A percentile compares a stretch with the other conserved stretches of the same genome.
Evolutionary conservation across 1,139 yeast genomes (phyloP).

Genomic region (Casaregolazyma lundiana): DNA sequence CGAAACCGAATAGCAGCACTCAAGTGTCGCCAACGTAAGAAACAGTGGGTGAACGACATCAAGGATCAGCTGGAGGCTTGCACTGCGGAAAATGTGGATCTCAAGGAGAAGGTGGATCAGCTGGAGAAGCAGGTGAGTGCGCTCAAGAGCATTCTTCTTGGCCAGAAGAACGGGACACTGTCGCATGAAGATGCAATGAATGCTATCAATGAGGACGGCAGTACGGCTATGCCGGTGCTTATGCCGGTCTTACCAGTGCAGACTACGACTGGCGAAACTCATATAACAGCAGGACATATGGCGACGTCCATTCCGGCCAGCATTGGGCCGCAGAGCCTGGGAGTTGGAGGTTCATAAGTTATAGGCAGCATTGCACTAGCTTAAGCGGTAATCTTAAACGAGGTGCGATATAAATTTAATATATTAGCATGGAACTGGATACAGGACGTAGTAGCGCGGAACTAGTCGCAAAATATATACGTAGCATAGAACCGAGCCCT

Average conservation of each 20-base stretch:
- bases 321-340: not conserved
- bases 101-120: slow-evolving; percentile 54
- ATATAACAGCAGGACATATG: not conserved
- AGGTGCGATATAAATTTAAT: too few species aligned
- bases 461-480: too few species aligned
- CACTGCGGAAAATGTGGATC: slow-evolving; percentile 64
- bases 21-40: slow-evolving; percentile 91
- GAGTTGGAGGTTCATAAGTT: not conserved
- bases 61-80: slow-evolving; percentile 71
- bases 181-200: slow-evolving; percentile 9
- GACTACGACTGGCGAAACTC: not conserved
- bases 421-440: not conserved
- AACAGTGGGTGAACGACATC: slow-evolving; percentile 78
- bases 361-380: not conserved
- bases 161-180: slow-evolving; percentile 10
- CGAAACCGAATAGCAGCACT: slow-evolving; percentile 93
- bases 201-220: slow-evolving; percentile 7
- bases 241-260: slow-evolving; percentile 9
- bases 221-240: slow-evolving; percentile 6
- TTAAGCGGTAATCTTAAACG: too few species aligned
- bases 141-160: slow-evolving; percentile 28
- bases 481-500: too few species aligned
- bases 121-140: slow-evolving; percentile 57
- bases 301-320: not conserved
- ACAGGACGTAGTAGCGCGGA: not conserved